Evolutionary conservation across 306 rosid genomes (phyloP), one percentile per base, ranked within the genome.

Genomic region (Casuarina equisetifolia): DNA sequence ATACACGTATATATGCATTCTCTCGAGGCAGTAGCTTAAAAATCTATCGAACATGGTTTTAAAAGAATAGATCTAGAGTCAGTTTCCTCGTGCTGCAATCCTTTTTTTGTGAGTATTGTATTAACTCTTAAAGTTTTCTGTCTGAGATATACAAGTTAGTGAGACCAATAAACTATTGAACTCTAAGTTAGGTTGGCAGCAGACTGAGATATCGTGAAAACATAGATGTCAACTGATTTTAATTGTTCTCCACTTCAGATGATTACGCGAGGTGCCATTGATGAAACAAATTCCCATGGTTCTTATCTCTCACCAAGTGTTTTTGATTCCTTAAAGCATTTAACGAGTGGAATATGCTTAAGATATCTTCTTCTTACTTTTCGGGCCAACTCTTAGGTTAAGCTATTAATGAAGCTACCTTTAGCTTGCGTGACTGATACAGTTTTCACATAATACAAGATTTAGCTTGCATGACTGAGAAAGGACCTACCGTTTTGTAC

Each of bases 321-420:
- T 74, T 79, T 79, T 72, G 82, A 85, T 85, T 86, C 89, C 88
- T 68, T 72, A 36, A 81, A 72, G 63, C 86, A 76, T 81, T 74
- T 74, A 35, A 55, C 58, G 58, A 63, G 38, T 66, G 68, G 78
- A 72, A 80, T 81, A 74, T 86, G 86, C 85, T 80, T 70, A 51
- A 58, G 76, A 76, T 64, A 77, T 79, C 46, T 54, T 51, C 48
- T 36, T 13, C 25, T 25, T 16, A 38, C 32, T 20, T 66, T 73
- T 66, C 63, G 39, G 17, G 51, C 20, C 13, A 17, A 42, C 3
- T 5, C 59, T 25, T 25, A 40, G 61, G 62, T 36, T 59, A 43
- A 7, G 52, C 12, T 32, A 17, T 57, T 49, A 17, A 67, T 67
- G 5, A 44, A 1, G 7, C 48, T 44, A 44, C 48, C 8, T 6